phyloP scores from a whole-genome alignment of 108 stramenopile species.

The Aurantiochytrium sp. region DNA sequence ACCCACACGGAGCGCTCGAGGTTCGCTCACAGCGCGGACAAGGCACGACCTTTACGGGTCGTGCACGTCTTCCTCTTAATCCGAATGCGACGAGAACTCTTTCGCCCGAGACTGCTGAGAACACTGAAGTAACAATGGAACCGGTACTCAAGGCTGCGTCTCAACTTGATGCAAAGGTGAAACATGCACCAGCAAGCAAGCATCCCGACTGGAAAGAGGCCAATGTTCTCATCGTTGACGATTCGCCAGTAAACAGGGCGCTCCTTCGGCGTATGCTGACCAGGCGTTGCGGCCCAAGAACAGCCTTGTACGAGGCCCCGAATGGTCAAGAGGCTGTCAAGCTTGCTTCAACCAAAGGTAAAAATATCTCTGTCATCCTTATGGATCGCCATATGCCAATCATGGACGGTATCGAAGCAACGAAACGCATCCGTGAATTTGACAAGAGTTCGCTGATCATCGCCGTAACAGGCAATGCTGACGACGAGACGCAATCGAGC shows the following conservation, averaged over 20 bases:
- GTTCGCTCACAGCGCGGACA: background rate
- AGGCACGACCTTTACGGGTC: background rate
- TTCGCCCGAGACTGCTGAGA: too few relatives aligned
- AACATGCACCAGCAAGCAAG: conserved; percentile 24
- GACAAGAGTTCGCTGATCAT: conserved; percentile 38
- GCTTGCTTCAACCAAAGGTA: background rate
- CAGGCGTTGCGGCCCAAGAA: background rate
- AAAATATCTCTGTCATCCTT: conserved; percentile 41
- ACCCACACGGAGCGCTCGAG: background rate
- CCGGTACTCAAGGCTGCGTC: background rate
- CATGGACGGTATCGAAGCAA: conserved; percentile 61
- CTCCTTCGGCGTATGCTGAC: background rate
- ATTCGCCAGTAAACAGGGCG: background rate
- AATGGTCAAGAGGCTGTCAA: background rate
- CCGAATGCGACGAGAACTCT: conserved; percentile 11
- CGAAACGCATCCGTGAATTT: conserved; percentile 35
- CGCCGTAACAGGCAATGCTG: conserved; percentile 42
- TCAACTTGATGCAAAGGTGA: background rate
- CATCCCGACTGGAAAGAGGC: background rate
- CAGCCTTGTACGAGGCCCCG: background rate
- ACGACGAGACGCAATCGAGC: background rate
- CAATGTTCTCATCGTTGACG: background rate
- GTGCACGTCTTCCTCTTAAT: background rate
- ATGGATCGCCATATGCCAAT: conserved; percentile 68
- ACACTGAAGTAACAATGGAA: too few relatives aligned